A percentile compares a stretch with the other conserved stretches of the same genome.
phyloP scores from a whole-genome alignment of 2,329 filamentous ascomycete genomes.

The Colletotrichum musicola region DNA sequence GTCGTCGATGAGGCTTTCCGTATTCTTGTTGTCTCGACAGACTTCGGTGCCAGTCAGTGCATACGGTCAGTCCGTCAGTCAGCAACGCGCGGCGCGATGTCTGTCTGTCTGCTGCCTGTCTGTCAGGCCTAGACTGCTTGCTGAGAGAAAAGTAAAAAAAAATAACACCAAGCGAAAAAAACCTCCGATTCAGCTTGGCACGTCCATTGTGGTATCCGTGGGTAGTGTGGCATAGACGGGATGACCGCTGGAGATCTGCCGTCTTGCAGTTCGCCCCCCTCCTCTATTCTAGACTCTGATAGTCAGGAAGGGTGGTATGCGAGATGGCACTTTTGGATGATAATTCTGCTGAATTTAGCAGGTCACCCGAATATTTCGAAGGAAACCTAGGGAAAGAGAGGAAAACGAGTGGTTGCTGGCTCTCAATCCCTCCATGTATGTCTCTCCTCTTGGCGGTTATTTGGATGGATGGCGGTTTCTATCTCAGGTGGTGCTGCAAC shows the following conservation, averaged over 20 bases:
- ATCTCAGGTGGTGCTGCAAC: constrained; percentile 18
- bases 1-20: constrained; percentile 12
- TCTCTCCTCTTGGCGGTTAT: constrained; percentile 20
- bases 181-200: constrained; percentile 20
- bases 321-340: neutral
- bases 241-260: constrained; percentile 14
- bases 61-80: constrained; percentile 25
- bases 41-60: constrained; percentile 28
- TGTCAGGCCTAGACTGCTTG: neutral
- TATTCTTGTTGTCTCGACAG: constrained; percentile 9
- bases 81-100: constrained; percentile 11
- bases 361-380: constrained; percentile 8
- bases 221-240: constrained; percentile 1
- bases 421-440: neutral
- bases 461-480: constrained; percentile 11
- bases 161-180: neutral
- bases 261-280: constrained; percentile 9
- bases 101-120: constrained; percentile 19
- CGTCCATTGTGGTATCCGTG: constrained; percentile 17
- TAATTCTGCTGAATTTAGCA: constrained; percentile 6
- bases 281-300: constrained; percentile 28
- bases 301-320: constrained; percentile 10
- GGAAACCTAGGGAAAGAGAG: neutral
- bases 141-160: constrained; percentile 4
- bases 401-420: neutral